Evolutionary conservation across 78 protist species (phyloP).

Genomic region (Protostelium mycophagum): DNA sequence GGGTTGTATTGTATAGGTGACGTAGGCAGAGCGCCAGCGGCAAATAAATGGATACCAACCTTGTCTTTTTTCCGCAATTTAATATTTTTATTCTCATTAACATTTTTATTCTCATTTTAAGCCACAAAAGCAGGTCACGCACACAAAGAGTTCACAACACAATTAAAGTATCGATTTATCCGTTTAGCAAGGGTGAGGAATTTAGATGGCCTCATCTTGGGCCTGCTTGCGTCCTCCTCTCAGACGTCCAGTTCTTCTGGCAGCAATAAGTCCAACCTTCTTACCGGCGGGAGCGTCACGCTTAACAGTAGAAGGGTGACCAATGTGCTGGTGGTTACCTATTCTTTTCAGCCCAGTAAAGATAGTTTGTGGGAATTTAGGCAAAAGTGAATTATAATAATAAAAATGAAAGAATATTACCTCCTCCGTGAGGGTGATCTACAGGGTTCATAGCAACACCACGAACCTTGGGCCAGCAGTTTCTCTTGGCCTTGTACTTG

Average conservation of each 20-base stretch:
- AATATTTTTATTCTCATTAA: too few species aligned
- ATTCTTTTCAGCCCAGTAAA: slow-evolving; percentile 85
- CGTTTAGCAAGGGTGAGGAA: too few species aligned
- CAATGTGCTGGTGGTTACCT: slow-evolving; percentile 99
- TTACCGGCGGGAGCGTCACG: slow-evolving; percentile 94
- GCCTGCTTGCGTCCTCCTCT: slow-evolving; percentile 57
- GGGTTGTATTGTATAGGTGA: too few species aligned
- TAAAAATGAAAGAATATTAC: not conserved
- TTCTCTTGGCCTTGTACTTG: slow-evolving; percentile 97
- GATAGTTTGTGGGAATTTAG: not conserved
- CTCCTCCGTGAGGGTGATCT: slow-evolving; percentile 75
- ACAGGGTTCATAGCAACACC: slow-evolving; percentile 99
- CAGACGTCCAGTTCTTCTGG: slow-evolving; percentile 95
- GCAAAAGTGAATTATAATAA: not conserved
- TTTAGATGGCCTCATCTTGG: not conserved
- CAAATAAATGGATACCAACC: too few species aligned
- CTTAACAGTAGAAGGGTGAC: slow-evolving; percentile 92
- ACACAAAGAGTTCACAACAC: too few species aligned
- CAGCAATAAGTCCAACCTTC: slow-evolving; percentile 99
- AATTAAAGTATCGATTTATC: too few species aligned
- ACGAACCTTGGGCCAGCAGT: slow-evolving; percentile 98
- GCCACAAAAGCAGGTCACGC: too few species aligned
- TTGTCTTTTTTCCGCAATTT: too few species aligned
- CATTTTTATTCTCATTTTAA: too few species aligned
- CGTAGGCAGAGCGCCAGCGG: too few species aligned